Evolutionary conservation across 768 basidiomycete genomes (phyloP).

Genomic region (Cyclocybe cylindracea): DNA sequence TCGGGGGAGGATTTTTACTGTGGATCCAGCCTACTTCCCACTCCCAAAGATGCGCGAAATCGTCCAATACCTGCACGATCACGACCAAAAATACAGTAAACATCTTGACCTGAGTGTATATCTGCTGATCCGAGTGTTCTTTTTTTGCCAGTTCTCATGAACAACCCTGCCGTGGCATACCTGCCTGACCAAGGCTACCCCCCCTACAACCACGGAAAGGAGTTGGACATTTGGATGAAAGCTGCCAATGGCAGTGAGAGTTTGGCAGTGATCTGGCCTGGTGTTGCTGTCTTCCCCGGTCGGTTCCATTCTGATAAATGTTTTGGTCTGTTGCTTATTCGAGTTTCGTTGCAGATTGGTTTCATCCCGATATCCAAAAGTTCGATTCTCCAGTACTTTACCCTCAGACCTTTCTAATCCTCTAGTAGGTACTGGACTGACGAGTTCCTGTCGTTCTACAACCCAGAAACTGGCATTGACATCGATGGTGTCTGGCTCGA

Average conservation of each 20-base stretch:
- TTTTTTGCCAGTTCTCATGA: constrained; percentile 58
- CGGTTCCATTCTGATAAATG: too few species aligned
- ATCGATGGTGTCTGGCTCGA: constrained; percentile 78
- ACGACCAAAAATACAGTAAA: too few species aligned
- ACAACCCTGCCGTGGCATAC: constrained; percentile 68
- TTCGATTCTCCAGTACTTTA: constrained; percentile 26
- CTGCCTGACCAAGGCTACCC: constrained; percentile 47
- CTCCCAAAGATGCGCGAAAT: constrained; percentile 63
- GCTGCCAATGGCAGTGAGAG: constrained; percentile 57
- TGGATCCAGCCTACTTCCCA: constrained; percentile 71
- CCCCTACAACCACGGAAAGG: constrained; percentile 55
- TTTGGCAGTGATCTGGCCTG: constrained; percentile 67
- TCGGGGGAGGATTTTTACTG: constrained; percentile 65
- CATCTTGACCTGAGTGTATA: constrained; percentile 40
- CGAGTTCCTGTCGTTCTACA: constrained; percentile 62
- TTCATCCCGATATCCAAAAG: constrained; percentile 52
- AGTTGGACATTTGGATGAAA: constrained; percentile 61
- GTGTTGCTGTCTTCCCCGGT: constrained; percentile 62
- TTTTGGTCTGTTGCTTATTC: not conserved
- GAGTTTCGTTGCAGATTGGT: constrained; percentile 53
- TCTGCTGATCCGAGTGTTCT: not conserved
- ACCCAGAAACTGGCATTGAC: constrained; percentile 52
- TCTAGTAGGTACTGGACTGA: constrained; percentile 59
- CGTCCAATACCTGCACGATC: constrained; percentile 57
- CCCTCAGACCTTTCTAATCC: not conserved